Percentiles rank a stretch among this genome's conserved stretches.
Conservation (phyloP, 495 filamentous ascomycete genomes). For the Clohesyomyces aquaticus region DNA sequence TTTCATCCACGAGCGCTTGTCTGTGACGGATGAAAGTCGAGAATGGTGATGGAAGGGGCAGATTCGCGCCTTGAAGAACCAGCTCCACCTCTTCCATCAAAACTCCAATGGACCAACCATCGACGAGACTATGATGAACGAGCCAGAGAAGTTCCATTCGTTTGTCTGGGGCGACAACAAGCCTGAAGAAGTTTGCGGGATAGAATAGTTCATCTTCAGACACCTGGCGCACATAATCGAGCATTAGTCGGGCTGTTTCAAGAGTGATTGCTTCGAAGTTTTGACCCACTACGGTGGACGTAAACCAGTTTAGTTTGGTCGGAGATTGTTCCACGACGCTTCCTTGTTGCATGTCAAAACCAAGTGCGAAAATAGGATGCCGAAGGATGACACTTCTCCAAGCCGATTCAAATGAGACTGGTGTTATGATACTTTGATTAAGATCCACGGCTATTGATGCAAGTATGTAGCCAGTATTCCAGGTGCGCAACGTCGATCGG, state of each 20-base stretch:
- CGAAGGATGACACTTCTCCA: slow-evolving; percentile 1
- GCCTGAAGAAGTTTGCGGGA: slow-evolving; percentile 8
- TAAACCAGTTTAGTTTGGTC: too few species aligned
- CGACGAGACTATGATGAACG: slow-evolving; percentile 23
- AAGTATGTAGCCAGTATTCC: slow-evolving; percentile 5
- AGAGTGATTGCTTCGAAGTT: too few species aligned
- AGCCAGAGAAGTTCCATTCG: slow-evolving; percentile 14
- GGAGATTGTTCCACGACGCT: too few species aligned
- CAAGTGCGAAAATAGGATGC: slow-evolving; percentile 8
- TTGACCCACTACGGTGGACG: too few species aligned
- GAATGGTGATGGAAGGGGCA: background rate
- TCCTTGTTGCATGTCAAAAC: slow-evolving; percentile 4
- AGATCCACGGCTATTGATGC: slow-evolving; percentile 9
- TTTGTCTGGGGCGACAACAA: background rate
- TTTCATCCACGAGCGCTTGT: too few species aligned
- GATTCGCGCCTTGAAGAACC: background rate
- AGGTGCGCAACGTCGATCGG: slow-evolving; percentile 5
- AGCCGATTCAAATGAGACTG: too few species aligned
- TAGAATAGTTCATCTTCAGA: slow-evolving; percentile 4
- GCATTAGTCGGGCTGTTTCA: too few species aligned
- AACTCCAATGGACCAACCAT: slow-evolving; percentile 30
- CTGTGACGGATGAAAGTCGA: too few species aligned
- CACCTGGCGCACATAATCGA: too few species aligned
- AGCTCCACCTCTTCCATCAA: slow-evolving; percentile 20
- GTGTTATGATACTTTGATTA: too few species aligned